Percentiles rank a stretch among this genome's conserved stretches.
phyloP scores from a whole-genome alignment of 2,329 filamentous ascomycete species.

The Triangularia verruculosa region DNA sequence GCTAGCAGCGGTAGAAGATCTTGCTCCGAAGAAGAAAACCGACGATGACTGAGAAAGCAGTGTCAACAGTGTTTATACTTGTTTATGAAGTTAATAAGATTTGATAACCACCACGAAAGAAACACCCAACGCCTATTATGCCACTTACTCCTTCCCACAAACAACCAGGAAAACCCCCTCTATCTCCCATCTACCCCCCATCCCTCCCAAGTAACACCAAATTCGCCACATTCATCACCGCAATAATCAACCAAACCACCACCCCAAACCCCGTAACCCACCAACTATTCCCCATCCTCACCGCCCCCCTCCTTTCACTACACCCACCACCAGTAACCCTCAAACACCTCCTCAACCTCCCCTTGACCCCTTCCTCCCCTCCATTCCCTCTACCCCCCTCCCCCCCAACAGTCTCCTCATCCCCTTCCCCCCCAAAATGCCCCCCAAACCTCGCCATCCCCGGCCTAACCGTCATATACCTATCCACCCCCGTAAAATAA shows the following conservation, averaged over 20 bases:
- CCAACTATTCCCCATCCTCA: slow-evolving; percentile 73
- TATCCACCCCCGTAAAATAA: slow-evolving; percentile 30
- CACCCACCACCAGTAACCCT: neutral
- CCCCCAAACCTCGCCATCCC: slow-evolving; percentile 14
- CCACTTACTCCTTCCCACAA: too few relatives aligned
- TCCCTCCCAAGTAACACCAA: slow-evolving; percentile 61
- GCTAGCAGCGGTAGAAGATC: slow-evolving; percentile 20
- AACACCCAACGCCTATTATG: too few relatives aligned
- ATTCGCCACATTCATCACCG: slow-evolving; percentile 72
- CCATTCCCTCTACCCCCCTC: neutral
- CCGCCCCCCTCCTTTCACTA: slow-evolving; percentile 20
- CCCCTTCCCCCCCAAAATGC: slow-evolving; percentile 16
- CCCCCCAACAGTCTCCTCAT: slow-evolving; percentile 14
- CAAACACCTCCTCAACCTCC: slow-evolving; percentile 3
- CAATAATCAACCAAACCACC: slow-evolving; percentile 61
- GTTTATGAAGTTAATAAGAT: neutral
- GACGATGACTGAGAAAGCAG: neutral
- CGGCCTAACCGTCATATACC: slow-evolving; percentile 30
- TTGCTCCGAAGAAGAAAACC: slow-evolving; percentile 16
- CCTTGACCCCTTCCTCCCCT: neutral
- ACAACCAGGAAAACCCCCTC: too few relatives aligned
- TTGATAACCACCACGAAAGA: neutral
- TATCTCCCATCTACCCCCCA: neutral
- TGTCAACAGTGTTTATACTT: neutral
- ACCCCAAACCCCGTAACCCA: slow-evolving; percentile 51